Evolutionary conservation across 2,329 filamentous ascomycete genomes (phyloP).

Genomic region (Sporothrix curviconia): DNA sequence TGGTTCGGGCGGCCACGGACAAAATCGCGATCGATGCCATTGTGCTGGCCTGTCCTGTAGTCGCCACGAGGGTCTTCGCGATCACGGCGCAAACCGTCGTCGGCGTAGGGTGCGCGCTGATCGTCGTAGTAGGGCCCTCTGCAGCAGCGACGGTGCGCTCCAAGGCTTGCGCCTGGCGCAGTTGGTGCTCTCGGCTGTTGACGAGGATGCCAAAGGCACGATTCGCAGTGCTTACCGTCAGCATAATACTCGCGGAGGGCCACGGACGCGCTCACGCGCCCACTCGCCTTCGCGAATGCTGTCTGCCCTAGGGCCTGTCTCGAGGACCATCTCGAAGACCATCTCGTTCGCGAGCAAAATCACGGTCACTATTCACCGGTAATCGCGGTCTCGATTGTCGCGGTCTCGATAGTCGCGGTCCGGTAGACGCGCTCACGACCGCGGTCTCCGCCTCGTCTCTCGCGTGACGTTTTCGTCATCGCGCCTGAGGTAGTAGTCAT

Average conservation of each 20-base stretch:
- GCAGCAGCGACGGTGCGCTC: neutral
- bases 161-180: neutral
- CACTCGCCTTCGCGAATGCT: slow-evolving; percentile 22
- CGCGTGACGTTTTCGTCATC: slow-evolving; percentile 42
- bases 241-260: slow-evolving; percentile 16
- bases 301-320: slow-evolving; percentile 15
- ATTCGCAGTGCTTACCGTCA: slow-evolving; percentile 16
- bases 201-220: slow-evolving; percentile 17
- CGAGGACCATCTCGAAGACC: slow-evolving; percentile 3
- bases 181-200: slow-evolving; percentile 13
- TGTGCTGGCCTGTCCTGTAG: neutral
- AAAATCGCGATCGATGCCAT: slow-evolving; percentile 3
- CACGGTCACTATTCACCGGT: slow-evolving; percentile 18
- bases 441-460: slow-evolving; percentile 28
- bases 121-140: slow-evolving; percentile 7
- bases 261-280: slow-evolving; percentile 8
- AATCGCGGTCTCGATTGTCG: slow-evolving; percentile 30
- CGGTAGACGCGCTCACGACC: too few relatives aligned
- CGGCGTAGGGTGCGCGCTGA: slow-evolving; percentile 3
- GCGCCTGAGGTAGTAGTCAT: slow-evolving; percentile 43
- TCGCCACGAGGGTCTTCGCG: slow-evolving; percentile 1
- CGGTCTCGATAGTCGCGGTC: slow-evolving; percentile 34
- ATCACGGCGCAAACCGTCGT: slow-evolving; percentile 10
- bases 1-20: slow-evolving; percentile 4
- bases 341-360: slow-evolving; percentile 13